These are phyloP conservation scores for Psophocarpus tetragonolobus DNA, from an alignment of 306 rosid genomes.

Conservation along the genomic window DNA sequence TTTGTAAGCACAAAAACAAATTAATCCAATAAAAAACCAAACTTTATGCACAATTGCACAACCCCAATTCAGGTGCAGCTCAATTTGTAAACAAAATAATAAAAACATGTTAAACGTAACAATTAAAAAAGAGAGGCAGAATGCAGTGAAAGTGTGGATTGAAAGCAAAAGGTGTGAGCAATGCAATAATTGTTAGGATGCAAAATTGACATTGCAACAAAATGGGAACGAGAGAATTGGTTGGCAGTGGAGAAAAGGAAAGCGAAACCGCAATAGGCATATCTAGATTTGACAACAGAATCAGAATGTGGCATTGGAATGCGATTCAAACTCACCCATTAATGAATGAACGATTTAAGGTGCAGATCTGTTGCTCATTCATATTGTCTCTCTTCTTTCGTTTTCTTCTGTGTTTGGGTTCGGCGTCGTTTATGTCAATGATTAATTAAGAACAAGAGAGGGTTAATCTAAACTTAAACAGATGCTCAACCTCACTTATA, in stretches of 20 bases:
- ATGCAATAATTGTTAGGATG: slow-evolving; percentile 38
- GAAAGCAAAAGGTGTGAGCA: slow-evolving; percentile 58
- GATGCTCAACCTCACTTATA: not conserved
- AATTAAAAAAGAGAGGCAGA: slow-evolving; percentile 13
- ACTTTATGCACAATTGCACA: slow-evolving; percentile 19
- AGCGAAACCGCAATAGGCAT: slow-evolving; percentile 52
- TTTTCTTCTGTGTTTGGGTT: not conserved
- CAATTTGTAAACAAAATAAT: slow-evolving; percentile 6
- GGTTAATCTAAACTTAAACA: not conserved
- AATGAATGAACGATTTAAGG: slow-evolving; percentile 35
- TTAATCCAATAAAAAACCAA: slow-evolving; percentile 11
- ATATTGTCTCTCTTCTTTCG: not conserved
- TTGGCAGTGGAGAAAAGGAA: slow-evolving; percentile 15
- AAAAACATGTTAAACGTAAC: not conserved
- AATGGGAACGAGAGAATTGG: slow-evolving; percentile 22
- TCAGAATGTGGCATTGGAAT: slow-evolving; percentile 24
- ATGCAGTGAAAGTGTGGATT: slow-evolving; percentile 57
- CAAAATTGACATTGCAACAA: slow-evolving; percentile 67
- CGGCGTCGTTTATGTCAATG: not conserved
- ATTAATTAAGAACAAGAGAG: not conserved
- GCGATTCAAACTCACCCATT: slow-evolving; percentile 57
- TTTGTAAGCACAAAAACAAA: slow-evolving; percentile 19
- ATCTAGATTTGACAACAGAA: slow-evolving; percentile 7
- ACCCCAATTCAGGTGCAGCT: slow-evolving; percentile 35
- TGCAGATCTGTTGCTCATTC: slow-evolving; percentile 54